Conservation (phyloP, 768 basidiomycete species). For the Mycena albidolilacea region DNA sequence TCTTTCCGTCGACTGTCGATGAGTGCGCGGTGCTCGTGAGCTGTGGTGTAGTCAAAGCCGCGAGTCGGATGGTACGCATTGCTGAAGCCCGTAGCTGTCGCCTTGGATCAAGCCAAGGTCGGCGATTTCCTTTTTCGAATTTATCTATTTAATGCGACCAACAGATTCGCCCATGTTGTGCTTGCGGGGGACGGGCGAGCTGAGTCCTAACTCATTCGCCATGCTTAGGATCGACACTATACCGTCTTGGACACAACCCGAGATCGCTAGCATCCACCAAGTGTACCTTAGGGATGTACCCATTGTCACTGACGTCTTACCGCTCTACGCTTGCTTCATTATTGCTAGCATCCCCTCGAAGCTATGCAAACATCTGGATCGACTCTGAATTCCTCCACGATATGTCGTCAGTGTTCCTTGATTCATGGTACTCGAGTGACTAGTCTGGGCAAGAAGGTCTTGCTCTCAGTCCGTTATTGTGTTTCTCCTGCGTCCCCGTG, state of each 20-base stretch:
- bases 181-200: slow-evolving; percentile 88
- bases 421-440: slow-evolving; percentile 77
- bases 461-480: slow-evolving; percentile 82
- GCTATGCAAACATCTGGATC: slow-evolving; percentile 92
- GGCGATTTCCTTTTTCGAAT: slow-evolving; percentile 49
- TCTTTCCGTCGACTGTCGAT: slow-evolving; percentile 91
- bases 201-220: slow-evolving; percentile 94
- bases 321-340: slow-evolving; percentile 79
- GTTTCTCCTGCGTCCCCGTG: background rate
- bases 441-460: slow-evolving; percentile 90
- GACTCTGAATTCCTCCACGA: slow-evolving; percentile 92
- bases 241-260: slow-evolving; percentile 95
- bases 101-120: slow-evolving; percentile 93
- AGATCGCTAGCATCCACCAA: slow-evolving; percentile 82
- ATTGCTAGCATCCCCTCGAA: slow-evolving; percentile 91
- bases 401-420: slow-evolving; percentile 78
- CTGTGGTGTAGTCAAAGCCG: slow-evolving; percentile 93
- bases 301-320: slow-evolving; percentile 85
- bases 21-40: slow-evolving; percentile 97
- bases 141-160: slow-evolving; percentile 57
- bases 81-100: slow-evolving; percentile 87
- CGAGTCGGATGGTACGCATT: slow-evolving; percentile 93
- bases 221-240: slow-evolving; percentile 95
- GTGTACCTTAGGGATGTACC: slow-evolving; percentile 86
- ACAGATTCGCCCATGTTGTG: slow-evolving; percentile 87